Evolutionary conservation across 2,329 filamentous ascomycete genomes (phyloP).

Genomic region (Botrytis aclada): DNA sequence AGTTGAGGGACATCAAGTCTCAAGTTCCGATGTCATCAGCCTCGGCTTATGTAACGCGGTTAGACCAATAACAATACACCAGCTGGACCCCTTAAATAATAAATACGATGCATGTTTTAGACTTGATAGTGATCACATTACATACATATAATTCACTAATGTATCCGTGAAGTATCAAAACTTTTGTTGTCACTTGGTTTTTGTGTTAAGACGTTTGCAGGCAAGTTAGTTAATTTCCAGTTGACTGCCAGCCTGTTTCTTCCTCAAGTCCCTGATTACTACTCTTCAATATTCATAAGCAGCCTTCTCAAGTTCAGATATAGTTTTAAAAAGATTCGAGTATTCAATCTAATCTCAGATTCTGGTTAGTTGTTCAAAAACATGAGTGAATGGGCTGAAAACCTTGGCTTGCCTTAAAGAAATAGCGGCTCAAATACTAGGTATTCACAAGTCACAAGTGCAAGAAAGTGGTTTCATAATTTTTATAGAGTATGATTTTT

Average conservation of each 20-base stretch:
- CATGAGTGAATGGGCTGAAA: background rate
- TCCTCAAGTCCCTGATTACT: background rate
- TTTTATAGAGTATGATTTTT: background rate
- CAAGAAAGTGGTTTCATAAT: background rate
- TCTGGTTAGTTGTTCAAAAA: background rate
- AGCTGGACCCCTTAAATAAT: slow-evolving; percentile 14
- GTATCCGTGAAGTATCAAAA: too few species aligned
- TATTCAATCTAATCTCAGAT: background rate
- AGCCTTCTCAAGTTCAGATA: background rate
- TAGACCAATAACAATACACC: slow-evolving; percentile 3
- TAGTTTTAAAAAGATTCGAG: background rate
- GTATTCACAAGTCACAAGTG: background rate
- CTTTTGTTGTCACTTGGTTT: too few species aligned
- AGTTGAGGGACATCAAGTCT: slow-evolving; percentile 21
- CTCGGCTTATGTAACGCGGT: slow-evolving; percentile 9
- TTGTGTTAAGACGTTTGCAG: background rate
- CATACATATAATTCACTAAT: background rate
- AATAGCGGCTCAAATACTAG: too few species aligned
- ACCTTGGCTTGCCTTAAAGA: background rate
- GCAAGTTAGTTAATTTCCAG: background rate
- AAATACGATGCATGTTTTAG: slow-evolving; percentile 15
- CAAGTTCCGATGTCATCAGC: slow-evolving; percentile 19
- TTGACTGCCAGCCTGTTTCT: background rate
- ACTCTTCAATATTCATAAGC: background rate
- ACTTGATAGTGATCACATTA: background rate